Percentiles rank a stretch among this genome's conserved stretches.
These are phyloP conservation scores for Geranium incanum DNA, from an alignment of 441 rosid species.

Conservation along the genomic window DNA sequence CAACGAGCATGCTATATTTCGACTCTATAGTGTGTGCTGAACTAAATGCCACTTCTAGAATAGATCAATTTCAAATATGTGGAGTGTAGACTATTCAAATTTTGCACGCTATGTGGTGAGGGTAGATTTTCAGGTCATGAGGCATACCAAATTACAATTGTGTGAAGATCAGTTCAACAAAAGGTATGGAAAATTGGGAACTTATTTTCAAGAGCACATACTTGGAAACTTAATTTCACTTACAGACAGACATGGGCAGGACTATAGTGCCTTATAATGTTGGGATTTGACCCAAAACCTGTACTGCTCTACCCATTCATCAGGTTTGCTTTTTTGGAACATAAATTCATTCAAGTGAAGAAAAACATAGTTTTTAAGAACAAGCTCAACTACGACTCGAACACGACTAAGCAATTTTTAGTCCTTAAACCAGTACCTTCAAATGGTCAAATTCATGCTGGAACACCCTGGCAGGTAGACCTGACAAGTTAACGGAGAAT, in stretches of 20 bases:
- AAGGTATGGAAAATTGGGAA: background rate
- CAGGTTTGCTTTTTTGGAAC: background rate
- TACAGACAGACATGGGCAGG: background rate
- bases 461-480: conserved; percentile 76
- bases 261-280: background rate
- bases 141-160: background rate
- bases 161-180: background rate
- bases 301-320: background rate
- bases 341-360: background rate
- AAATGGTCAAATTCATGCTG: conserved; percentile 95
- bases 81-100: background rate
- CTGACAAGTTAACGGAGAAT: conserved; percentile 61
- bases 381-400: background rate
- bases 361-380: background rate
- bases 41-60: background rate
- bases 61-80: background rate
- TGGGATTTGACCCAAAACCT: background rate
- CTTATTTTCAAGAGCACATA: background rate
- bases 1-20: background rate
- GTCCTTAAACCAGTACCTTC: conserved; percentile 36
- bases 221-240: background rate
- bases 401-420: conserved; percentile 1
- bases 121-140: background rate
- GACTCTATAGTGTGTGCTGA: background rate
- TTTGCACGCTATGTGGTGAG: background rate